Conservation (phyloP, 2,329 filamentous ascomycete species). For the Aureobasidium sp. region DNA sequence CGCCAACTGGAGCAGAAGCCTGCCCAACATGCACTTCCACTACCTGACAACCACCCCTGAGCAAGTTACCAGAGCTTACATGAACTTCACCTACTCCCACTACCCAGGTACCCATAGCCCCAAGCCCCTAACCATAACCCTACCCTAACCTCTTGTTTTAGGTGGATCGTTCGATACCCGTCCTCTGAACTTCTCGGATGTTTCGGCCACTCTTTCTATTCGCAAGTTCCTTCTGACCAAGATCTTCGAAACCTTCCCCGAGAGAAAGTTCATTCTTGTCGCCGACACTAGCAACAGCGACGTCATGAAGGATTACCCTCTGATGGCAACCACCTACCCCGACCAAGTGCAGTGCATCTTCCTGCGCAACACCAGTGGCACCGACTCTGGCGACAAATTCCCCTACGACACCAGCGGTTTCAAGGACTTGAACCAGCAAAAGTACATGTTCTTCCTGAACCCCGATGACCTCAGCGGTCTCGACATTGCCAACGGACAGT, state of each 20-base stretch:
- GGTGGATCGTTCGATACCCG: conserved; percentile 69
- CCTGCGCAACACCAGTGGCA: conserved; percentile 63
- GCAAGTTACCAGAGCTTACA: conserved; percentile 68
- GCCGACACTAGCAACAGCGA: conserved; percentile 67
- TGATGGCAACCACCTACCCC: conserved; percentile 56
- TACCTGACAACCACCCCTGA: conserved; percentile 75
- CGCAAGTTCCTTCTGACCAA: conserved; percentile 61
- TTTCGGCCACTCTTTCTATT: conserved; percentile 61
- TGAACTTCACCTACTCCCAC: conserved; percentile 68
- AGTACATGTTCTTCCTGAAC: conserved; percentile 72
- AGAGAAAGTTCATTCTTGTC: conserved; percentile 65
- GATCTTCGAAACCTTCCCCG: conserved; percentile 65
- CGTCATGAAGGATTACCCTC: conserved; percentile 32
- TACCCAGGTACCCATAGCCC: no score
- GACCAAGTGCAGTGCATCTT: conserved; percentile 70
- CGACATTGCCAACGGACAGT: conserved; percentile 60
- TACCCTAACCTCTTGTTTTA: no score
- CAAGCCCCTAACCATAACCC: no score
- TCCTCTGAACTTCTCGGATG: conserved; percentile 70
- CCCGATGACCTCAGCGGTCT: conserved; percentile 58
- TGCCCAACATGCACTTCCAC: conserved; percentile 66
- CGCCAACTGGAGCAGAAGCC: conserved; percentile 60
- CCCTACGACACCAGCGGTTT: conserved; percentile 69
- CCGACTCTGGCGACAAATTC: conserved; percentile 57
- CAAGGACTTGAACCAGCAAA: conserved; percentile 52